Base-by-base conservation (phyloP, 176 grass and related monocot species). In the Bothriochloa decipiens region DNA sequence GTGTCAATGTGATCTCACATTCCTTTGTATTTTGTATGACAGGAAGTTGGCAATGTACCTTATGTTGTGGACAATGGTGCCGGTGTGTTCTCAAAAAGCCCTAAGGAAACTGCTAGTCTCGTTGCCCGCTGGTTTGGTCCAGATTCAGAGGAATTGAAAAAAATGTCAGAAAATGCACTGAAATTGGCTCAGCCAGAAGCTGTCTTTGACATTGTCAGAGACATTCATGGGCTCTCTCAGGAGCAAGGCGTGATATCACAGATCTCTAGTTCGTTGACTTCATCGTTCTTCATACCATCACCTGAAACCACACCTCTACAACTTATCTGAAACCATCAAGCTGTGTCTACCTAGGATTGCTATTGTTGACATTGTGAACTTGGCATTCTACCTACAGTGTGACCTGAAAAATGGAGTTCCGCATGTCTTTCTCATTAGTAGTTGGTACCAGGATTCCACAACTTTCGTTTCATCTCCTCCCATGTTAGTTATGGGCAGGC, bases 1-100 rank as follows among this genome's bases (percentile, higher is more conserved):
- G 28, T 39, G 52, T 58, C 16, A 68, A 36, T 42, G 3, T 40
- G 46, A 29, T 61, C 60, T 85, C 65, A 85, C 64, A 60, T 17
- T 22, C 11, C 10, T 11, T 41, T 80, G 3, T 81, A 6, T 80
- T 80, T 52, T 84, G 68, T 11, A 25, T 85, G 45, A 49, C 83
- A 99, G 96, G 96, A 99, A 93, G 96, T 99, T 75, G 96, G 96
- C 58, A 99, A 99, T 63, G 89, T 99, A 16, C 96, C 96, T 74
- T 99, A 96, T 70, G 96, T 99, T 12, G 96, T 99, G 39, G 88
- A 99, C 82, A 99, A 96, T 28, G 96, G 96, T 68, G 96, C 96
- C 9, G 96, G 96, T 3, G 91, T 99, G 63, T 99, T 99, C 74
- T 99, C 96, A 28, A 99, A 99, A 89, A 99, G 93, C 76, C 86